Base-by-base conservation (phyloP, 1,139 yeast genomes). In the Candida sp. region DNA sequence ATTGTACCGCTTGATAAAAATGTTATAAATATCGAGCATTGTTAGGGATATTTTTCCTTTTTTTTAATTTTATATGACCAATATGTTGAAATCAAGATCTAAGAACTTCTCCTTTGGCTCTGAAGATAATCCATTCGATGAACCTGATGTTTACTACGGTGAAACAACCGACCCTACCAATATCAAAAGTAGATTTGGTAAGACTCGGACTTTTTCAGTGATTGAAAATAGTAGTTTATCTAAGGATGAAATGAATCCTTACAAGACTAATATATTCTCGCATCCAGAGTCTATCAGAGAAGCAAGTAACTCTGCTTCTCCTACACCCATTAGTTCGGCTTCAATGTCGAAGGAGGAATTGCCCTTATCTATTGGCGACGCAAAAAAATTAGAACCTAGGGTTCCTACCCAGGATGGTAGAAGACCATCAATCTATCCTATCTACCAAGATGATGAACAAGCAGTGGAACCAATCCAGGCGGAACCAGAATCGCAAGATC, bases 111-210 rank as follows among this genome's bases (percentile, higher is more conserved):
- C 52, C 15, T 69, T 76, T 2, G 52, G 67, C 3, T 55, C 65
- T 32, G 81, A 74, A 9, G 65, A 67, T 37, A 86, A 82, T 57
- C 95, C 95, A 0, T 83, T 72, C 51, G 84, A 84, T 15, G 66
- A 69, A 12, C 79, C 95, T 0, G 93, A 86, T 45, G 70, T 75
- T 27, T 87, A 87, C 58, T 87, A 87, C 59, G 88, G 90, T 4
- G 82, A 85, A 2, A 65, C 63, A 19, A 79, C 82, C 2, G 81
- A 81, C 52, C 84, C 85, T 2, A 61, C 77, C n/a, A 61, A 57
- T 42, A 63, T 69, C 1, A 58, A 62, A 11, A 63, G 77, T 9
- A 66, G 59, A 43, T 54, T 64, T 32, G 76, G 73, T 29, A 63
- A 82, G 45, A 72, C 71, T 3, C 63, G 87, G 53, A 81, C 90